Evolutionary conservation across 2,329 filamentous ascomycete species (phyloP), one percentile per base, ranked within the genome.

Genomic region (Tolypocladium endophyticum): DNA sequence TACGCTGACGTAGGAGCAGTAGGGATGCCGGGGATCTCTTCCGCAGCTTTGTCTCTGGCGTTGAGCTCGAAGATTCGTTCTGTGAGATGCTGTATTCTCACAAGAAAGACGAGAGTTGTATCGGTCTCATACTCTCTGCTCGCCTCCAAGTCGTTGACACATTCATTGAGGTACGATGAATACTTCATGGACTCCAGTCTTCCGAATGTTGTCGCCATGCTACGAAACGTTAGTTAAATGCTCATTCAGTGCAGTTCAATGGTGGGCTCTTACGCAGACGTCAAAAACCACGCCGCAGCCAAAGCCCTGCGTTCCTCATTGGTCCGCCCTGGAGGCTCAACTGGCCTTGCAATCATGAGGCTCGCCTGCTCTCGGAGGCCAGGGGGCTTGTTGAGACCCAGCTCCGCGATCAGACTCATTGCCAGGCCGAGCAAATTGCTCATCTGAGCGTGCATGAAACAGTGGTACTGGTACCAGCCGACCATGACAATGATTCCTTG

Each of bases 381-480:
- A 0, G 78, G 75, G 4, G 71, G 68, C 8, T 71, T 71, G 53
- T 76, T 77, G 16, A 84, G 66, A 2, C 76, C 77, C 41, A 83
- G 65, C 58, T 82, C 80, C 0, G 74, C 74, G 9, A 77, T 70
- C 1, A 83, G 72, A 5, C 76, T 79, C 16, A 74, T 68, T 1
- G 80, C 77, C 25, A 85, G 63, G 11, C 77, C 73, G 3, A 83
- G 66, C 3, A 84, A 69, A 57, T 80, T 82, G 64, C 77, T 77
- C 16, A 84, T 66, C 61, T 84, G 81, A 0, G 76, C 73, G 57
- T 83, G 80, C 67, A 78, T 73, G 62, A 81, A 74, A 63, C 80
- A 82, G 64, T 83, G 80, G 57, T 82, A 79, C 55, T 83, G 80
- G 59, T 82, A 81, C 73, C 76, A 83, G 0, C 76, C 76, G 2